phyloP scores from a whole-genome alignment of 305 asterid genomes.

The Rubia occidens region DNA sequence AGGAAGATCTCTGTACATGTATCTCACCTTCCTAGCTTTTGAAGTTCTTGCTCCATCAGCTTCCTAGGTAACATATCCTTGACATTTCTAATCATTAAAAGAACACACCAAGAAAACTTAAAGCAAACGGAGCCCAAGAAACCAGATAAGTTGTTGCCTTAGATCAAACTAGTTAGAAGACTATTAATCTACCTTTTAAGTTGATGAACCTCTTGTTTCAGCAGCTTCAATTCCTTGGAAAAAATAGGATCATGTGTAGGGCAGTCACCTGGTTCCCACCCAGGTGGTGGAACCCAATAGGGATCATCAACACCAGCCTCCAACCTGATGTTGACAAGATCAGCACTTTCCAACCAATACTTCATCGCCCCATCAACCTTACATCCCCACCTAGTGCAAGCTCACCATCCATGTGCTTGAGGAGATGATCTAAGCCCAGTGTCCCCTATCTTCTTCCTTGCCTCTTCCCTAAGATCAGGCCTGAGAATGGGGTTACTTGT shows the following conservation, averaged over 20 bases:
- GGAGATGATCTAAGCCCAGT: slow-evolving; percentile 90
- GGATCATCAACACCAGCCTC: slow-evolving; percentile 83
- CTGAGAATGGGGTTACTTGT: slow-evolving; percentile 58
- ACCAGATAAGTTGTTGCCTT: not conserved
- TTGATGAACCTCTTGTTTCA: slow-evolving; percentile 42
- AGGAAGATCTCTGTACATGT: not conserved
- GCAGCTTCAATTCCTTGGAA: slow-evolving; percentile 51
- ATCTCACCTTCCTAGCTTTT: slow-evolving; percentile 53
- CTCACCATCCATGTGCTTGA: slow-evolving; percentile 92
- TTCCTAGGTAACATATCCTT: slow-evolving; percentile 44
- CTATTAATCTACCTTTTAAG: slow-evolving; percentile 47
- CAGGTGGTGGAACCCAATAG: slow-evolving; percentile 92
- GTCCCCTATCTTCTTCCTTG: slow-evolving; percentile 82
- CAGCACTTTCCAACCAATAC: slow-evolving; percentile 92
- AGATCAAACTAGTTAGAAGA: not conserved
- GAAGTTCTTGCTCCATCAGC: slow-evolving; percentile 56
- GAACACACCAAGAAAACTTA: not conserved
- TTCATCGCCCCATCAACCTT: slow-evolving; percentile 90
- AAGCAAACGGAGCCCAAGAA: not conserved
- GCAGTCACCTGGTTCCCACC: slow-evolving; percentile 85
- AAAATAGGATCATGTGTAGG: slow-evolving; percentile 81
- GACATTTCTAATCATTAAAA: slow-evolving; percentile 33
- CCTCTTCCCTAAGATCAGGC: slow-evolving; percentile 80
- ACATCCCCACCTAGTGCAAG: slow-evolving; percentile 65
- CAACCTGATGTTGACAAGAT: slow-evolving; percentile 55